Base-by-base conservation (phyloP, 176 grass and related monocot species). In the Ensete ventricosum region DNA sequence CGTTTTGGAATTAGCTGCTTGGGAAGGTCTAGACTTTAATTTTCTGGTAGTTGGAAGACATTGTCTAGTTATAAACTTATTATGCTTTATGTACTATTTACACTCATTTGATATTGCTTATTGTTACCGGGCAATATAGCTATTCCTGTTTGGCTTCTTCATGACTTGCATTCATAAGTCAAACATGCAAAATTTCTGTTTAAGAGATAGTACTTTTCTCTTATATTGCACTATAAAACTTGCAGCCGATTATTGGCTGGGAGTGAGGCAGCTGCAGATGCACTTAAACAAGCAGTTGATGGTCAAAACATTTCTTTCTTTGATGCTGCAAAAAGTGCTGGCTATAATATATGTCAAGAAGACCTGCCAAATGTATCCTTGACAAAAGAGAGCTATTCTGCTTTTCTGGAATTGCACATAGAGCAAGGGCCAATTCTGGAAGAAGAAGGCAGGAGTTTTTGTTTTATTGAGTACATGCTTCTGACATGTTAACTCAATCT, bases 371-470 rank as follows among this genome's bases (percentile, higher is more conserved):
- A 82, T 68, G 74, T 99, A 54, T 81, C 91, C 82, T 57, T 91
- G 81, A 90, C 85, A 70, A 79, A 91, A 86, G 84, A 82, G 53
- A 87, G 63, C 50, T 99, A 99, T 77, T 91, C 80, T 84, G 82
- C 86, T 84, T 94, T 99, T 88, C 72, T 99, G 77, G 90, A 99
- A 86, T 82, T 99, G 80, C 95, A 99, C 69, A 99, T 99, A 75
- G 90, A 99, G 71, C 88, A 99, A 81, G 90, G 90, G 26, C 95
- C 95, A 60, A 89, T 94, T 53, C 89, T 99, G 53, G 95, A 99
- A 81, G 88, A 94, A 60, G 90, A 99, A 94, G 90, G 95, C 34
- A 43, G 34, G 34, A 6, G 34, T 6, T 43, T 43, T 99, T 83
- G 14, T 43, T 12, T 54, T 85, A 60, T 76, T 60, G 10, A 71